phyloP scores from a whole-genome alignment of 106 monocot genomes.

The Dendrobium chrysotoxum region DNA sequence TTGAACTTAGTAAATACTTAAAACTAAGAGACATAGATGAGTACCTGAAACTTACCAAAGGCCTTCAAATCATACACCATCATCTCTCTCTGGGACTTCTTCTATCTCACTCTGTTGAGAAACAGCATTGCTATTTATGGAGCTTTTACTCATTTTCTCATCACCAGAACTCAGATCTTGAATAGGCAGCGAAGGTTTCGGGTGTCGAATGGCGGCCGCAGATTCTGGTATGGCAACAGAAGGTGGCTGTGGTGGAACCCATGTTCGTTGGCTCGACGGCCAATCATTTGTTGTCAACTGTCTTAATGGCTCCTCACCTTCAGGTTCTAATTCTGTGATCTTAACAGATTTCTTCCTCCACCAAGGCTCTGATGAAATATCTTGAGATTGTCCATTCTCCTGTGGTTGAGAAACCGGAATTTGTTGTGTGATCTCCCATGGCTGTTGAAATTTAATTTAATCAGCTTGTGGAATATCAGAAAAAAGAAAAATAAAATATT shows the following conservation, averaged over 20 bases:
- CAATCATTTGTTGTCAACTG: conserved; percentile 10
- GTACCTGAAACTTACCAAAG: no score
- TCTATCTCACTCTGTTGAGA: conserved; percentile 17
- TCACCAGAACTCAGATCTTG: conserved; percentile 26
- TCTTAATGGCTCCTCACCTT: conserved; percentile 31
- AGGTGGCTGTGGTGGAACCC: conserved; percentile 94
- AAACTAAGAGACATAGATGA: no score
- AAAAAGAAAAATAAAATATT: neutral
- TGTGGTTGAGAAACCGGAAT: conserved; percentile 7
- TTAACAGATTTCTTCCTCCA: conserved; percentile 46
- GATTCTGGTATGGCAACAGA: conserved; percentile 74
- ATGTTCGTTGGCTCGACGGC: conserved; percentile 27
- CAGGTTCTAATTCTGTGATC: conserved; percentile 56
- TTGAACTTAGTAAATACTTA: no score
- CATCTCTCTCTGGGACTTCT: conserved; percentile 22
- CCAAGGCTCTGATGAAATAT: conserved; percentile 36
- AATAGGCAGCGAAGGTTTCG: conserved; percentile 21
- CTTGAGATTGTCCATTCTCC: conserved; percentile 13
- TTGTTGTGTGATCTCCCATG: conserved; percentile 32
- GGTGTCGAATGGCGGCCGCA: conserved; percentile 69
- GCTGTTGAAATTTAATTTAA: conserved; percentile 15
- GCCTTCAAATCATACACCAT: conserved; percentile 3
- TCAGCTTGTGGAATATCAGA: neutral
- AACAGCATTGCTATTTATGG: conserved; percentile 5
- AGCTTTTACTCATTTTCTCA: neutral